phyloP scores from a whole-genome alignment of 2,329 filamentous ascomycete genomes.

The Stemphylium vesicarium region DNA sequence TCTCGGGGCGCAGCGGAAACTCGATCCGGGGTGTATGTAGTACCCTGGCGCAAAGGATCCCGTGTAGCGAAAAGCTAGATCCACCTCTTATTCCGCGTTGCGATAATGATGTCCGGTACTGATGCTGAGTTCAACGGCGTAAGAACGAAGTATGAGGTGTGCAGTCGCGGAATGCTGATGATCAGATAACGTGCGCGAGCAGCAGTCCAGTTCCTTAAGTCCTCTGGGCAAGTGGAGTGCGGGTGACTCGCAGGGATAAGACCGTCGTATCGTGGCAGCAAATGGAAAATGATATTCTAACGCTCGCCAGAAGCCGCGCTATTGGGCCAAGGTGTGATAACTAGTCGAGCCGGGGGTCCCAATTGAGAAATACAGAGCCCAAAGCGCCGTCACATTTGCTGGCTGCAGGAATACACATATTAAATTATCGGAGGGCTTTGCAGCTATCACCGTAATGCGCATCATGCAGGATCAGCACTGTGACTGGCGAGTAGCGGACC shows the following conservation, averaged over 20 bases:
- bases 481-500: constrained; percentile 35
- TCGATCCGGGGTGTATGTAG: constrained; percentile 29
- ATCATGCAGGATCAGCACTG: constrained; percentile 29
- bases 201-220: constrained; percentile 43
- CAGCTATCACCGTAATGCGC: constrained; percentile 22
- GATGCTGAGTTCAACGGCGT: constrained; percentile 8
- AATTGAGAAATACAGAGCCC: constrained; percentile 31
- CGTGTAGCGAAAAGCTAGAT: constrained; percentile 31
- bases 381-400: constrained; percentile 35
- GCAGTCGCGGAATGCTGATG: constrained; percentile 11
- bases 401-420: constrained; percentile 30
- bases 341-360: constrained; percentile 32
- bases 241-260: constrained; percentile 41
- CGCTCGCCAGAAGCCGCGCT: constrained; percentile 42
- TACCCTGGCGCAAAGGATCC: constrained; percentile 26
- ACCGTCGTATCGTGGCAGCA: constrained; percentile 39
- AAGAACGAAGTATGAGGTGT: constrained; percentile 10
- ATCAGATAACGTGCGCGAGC: constrained; percentile 37
- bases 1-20: constrained; percentile 35
- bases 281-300: constrained; percentile 46
- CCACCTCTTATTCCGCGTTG: constrained; percentile 28
- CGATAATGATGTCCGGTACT: constrained; percentile 17
- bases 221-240: constrained; percentile 36
- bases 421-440: constrained; percentile 24
- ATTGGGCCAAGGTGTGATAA: constrained; percentile 51